Conservation (phyloP, 179 eudicot genomes). For the Beta macrorhiza region DNA sequence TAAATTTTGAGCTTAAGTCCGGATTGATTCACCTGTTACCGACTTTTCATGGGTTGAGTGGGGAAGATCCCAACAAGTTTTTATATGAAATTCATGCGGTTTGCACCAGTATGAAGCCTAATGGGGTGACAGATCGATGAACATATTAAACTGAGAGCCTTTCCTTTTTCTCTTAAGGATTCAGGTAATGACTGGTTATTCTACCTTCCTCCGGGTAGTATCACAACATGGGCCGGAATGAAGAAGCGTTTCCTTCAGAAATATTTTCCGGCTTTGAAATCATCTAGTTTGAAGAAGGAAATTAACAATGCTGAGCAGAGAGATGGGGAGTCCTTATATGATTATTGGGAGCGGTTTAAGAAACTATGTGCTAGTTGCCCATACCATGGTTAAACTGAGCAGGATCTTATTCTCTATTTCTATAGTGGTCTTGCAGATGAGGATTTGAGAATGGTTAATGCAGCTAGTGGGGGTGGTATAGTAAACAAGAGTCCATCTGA, state of each 20-base stretch:
- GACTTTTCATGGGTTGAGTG: too few relatives aligned
- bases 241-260: neutral
- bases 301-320: neutral
- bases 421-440: neutral
- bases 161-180: constrained; percentile 9
- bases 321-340: constrained; percentile 1
- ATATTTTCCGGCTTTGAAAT: constrained; percentile 1
- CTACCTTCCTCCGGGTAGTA: neutral
- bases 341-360: neutral
- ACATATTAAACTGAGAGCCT: neutral
- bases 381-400: neutral
- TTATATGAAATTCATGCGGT: neutral
- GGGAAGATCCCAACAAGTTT: too few relatives aligned
- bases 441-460: neutral
- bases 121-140: neutral
- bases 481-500: too few relatives aligned
- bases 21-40: too few relatives aligned
- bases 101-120: neutral
- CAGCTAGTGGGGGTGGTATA: neutral
- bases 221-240: neutral
- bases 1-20: too few relatives aligned
- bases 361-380: constrained; percentile 7
- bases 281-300: constrained; percentile 1
- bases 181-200: neutral
- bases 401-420: constrained; percentile 1